These are phyloP conservation scores for Lachancea fermentati DNA, from an alignment of 805 yeast species.

Conservation along the genomic window DNA sequence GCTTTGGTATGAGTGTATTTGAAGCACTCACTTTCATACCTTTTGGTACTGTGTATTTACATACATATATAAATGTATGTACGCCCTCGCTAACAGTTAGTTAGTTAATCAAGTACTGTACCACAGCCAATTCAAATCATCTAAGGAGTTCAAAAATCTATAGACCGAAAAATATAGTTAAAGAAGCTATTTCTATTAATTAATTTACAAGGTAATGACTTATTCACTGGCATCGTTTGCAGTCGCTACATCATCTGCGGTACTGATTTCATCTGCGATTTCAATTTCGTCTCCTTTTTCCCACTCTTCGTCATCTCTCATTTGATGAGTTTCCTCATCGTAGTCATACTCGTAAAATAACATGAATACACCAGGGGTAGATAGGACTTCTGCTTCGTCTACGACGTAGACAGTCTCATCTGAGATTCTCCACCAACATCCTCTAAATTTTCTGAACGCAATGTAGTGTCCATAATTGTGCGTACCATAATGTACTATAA, in stretches of 20 bases:
- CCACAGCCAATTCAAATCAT: too few relatives aligned
- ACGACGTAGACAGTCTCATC: conserved; percentile 84
- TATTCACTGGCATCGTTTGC: too few relatives aligned
- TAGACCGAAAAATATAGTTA: too few relatives aligned
- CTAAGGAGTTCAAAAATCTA: too few relatives aligned
- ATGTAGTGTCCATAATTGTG: conserved; percentile 98
- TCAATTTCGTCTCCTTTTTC: conserved; percentile 20
- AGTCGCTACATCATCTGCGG: too few relatives aligned
- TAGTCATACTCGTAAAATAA: conserved; percentile 69
- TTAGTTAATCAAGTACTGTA: too few relatives aligned
- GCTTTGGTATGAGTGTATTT: conserved; percentile 18
- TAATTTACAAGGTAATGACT: too few relatives aligned
- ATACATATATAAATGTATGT: too few relatives aligned
- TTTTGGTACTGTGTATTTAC: too few relatives aligned
- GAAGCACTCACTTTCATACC: background rate
- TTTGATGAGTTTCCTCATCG: conserved; percentile 28
- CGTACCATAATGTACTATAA: conserved; percentile 89
- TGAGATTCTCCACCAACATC: conserved; percentile 92
- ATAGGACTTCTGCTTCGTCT: conserved; percentile 71
- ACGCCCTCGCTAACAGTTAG: too few relatives aligned
- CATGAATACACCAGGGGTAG: conserved; percentile 87
- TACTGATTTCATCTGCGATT: background rate
- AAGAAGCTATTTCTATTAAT: too few relatives aligned
- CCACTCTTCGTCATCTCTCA: conserved; percentile 27
- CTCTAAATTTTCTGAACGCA: conserved; percentile 74